These are phyloP conservation scores for Arthroderma sp. DNA, from an alignment of 2,329 filamentous ascomycete genomes.

Conservation along the genomic window DNA sequence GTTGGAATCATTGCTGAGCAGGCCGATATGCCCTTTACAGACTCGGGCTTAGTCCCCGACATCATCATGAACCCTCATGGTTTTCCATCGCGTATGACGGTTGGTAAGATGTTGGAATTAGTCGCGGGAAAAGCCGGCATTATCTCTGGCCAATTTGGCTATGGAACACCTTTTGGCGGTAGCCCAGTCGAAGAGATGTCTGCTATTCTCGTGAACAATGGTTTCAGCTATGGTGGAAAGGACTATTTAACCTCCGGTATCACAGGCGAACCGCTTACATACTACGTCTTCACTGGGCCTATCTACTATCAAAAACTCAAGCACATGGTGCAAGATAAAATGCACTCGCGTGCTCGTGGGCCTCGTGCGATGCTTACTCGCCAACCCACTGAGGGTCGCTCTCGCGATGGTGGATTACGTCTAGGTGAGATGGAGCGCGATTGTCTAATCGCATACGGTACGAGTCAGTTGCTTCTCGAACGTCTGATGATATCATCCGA, in stretches of 20 bases:
- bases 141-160: slow-evolving; percentile 70
- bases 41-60: slow-evolving; percentile 81
- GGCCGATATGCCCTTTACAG: slow-evolving; percentile 92
- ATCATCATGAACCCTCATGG: slow-evolving; percentile 99
- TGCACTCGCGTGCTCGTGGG: slow-evolving; percentile 88
- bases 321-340: slow-evolving; percentile 99
- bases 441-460: slow-evolving; percentile 93
- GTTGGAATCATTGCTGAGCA: slow-evolving; percentile 94
- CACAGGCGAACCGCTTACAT: slow-evolving; percentile 83
- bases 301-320: slow-evolving; percentile 99
- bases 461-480: slow-evolving; percentile 81
- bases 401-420: slow-evolving; percentile 78
- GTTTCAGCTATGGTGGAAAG: slow-evolving; percentile 94
- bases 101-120: slow-evolving; percentile 93
- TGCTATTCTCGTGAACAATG: slow-evolving; percentile 67
- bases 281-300: slow-evolving; percentile 95
- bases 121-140: slow-evolving; percentile 90
- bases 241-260: slow-evolving; percentile 93
- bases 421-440: slow-evolving; percentile 98
- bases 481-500: slow-evolving; percentile 91
- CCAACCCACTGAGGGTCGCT: slow-evolving; percentile 91
- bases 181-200: slow-evolving; percentile 84
- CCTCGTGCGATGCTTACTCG: slow-evolving; percentile 84
- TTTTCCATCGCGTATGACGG: slow-evolving; percentile 99
- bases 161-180: slow-evolving; percentile 77